These are phyloP conservation scores for Phytopythium delawarense DNA, from an alignment of 352 stramenopile species.

Conservation along the genomic window DNA sequence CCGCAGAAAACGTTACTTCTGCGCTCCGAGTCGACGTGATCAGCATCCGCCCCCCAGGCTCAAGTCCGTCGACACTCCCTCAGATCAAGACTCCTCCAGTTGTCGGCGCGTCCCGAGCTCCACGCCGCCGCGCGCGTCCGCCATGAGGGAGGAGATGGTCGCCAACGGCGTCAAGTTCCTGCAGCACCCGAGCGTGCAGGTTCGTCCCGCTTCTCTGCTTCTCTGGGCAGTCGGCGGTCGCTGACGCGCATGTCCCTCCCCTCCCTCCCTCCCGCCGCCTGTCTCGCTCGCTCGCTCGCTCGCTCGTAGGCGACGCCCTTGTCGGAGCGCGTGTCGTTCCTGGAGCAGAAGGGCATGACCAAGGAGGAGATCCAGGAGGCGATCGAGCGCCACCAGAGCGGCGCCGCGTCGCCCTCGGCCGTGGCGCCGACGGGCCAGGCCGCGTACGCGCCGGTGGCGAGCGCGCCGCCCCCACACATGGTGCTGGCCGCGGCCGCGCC, in stretches of 20 bases:
- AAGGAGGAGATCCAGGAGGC: conserved; percentile 80
- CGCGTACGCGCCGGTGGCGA: conserved; percentile 12
- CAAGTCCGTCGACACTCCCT: not conserved
- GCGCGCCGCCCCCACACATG: conserved; percentile 24
- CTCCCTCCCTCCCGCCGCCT: no score
- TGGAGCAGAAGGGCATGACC: conserved; percentile 79
- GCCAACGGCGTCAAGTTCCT: conserved; percentile 81
- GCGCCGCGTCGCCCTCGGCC: conserved; percentile 1
- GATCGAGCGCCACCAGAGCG: conserved; percentile 59
- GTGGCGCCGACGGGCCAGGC: conserved; percentile 9
- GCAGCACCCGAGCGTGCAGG: conserved; percentile 77
- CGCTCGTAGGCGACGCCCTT: conserved; percentile 51
- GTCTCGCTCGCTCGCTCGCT: not conserved
- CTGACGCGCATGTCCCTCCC: not conserved
- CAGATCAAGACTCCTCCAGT: no score
- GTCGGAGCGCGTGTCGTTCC: conserved; percentile 70
- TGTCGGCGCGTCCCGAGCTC: no score
- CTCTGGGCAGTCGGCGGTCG: not conserved
- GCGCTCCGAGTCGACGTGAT: not conserved
- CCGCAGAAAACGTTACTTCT: no score
- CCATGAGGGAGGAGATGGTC: conserved; percentile 65
- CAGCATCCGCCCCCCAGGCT: not conserved
- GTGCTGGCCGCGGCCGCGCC: conserved; percentile 42
- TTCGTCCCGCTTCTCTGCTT: conserved; percentile 11
- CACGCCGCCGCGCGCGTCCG: not conserved